phyloP scores from a whole-genome alignment of 2,329 filamentous ascomycete species.

The Talaromyces sp. region DNA sequence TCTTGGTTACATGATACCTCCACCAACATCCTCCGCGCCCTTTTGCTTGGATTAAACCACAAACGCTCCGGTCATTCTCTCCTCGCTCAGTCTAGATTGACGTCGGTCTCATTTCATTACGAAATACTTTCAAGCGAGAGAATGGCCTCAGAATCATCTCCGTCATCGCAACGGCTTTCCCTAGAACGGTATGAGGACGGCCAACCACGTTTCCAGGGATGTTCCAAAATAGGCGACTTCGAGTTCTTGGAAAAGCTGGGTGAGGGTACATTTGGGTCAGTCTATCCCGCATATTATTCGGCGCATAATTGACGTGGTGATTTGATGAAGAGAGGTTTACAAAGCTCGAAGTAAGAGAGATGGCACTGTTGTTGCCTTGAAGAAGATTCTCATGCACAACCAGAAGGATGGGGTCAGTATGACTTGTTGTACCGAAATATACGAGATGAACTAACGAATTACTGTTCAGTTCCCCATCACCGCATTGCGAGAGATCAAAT shows the following conservation, averaged over 20 bases:
- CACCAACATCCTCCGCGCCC: neutral
- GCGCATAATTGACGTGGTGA: constrained; percentile 3
- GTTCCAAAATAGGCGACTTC: constrained; percentile 56
- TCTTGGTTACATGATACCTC: constrained; percentile 6
- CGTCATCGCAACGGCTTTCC: constrained; percentile 28
- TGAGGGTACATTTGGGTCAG: constrained; percentile 88
- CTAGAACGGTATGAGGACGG: constrained; percentile 48
- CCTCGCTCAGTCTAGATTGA: neutral
- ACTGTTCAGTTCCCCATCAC: constrained; percentile 81
- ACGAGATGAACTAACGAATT: neutral
- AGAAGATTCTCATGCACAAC: constrained; percentile 99
- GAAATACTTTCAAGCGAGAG: constrained; percentile 9
- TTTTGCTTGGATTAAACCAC: neutral
- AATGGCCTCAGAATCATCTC: constrained; percentile 31
- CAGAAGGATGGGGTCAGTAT: constrained; percentile 84
- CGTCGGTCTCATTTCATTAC: no score
- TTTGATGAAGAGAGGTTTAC: constrained; percentile 69
- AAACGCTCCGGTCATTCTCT: neutral
- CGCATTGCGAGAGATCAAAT: constrained; percentile 92
- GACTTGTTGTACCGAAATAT: neutral
- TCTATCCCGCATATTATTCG: constrained; percentile 26
- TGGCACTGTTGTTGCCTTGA: constrained; percentile 76
- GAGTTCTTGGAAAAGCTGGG: constrained; percentile 60
- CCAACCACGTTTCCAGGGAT: constrained; percentile 69
- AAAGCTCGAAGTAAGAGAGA: constrained; percentile 76